Percentiles rank a stretch among this genome's conserved stretches.
Evolutionary conservation across 129 eudicot genomes (phyloP).

Genomic region (Flaveria bidentis): DNA sequence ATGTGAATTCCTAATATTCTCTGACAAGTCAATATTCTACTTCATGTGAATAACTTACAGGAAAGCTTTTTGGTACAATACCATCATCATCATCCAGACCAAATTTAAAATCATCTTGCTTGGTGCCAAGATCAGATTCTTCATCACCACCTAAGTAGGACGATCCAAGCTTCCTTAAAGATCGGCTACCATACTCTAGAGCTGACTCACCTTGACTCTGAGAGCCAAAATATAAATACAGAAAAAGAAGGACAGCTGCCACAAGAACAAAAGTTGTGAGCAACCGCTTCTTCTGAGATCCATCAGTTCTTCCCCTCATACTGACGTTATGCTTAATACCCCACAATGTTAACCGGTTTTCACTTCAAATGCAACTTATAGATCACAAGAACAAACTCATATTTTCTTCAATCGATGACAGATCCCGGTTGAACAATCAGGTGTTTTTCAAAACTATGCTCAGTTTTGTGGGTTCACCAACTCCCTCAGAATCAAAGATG

Average conservation of each 20-base stretch:
- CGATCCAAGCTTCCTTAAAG: conserved; percentile 83
- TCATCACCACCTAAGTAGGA: conserved; percentile 93
- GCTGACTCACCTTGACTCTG: conserved; percentile 83
- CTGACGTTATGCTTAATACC: conserved; percentile 20
- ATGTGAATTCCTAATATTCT: background rate
- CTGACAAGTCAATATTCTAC: background rate
- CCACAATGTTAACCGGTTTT: conserved; percentile 25
- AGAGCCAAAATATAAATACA: conserved; percentile 77
- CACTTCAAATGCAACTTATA: conserved; percentile 27
- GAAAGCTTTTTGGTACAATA: conserved; percentile 72
- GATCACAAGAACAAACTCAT: conserved; percentile 38
- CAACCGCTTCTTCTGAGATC: conserved; percentile 72
- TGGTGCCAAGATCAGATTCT: conserved; percentile 70
- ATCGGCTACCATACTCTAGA: conserved; percentile 91
- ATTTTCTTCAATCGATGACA: conserved; percentile 12
- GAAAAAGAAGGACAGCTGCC: conserved; percentile 63
- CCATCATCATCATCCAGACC: conserved; percentile 78
- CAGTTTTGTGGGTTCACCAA: conserved; percentile 19
- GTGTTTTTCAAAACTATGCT: conserved; percentile 20
- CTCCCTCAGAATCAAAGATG: conserved; percentile 23
- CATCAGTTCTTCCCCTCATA: conserved; percentile 81
- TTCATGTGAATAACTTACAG: conserved; percentile 46
- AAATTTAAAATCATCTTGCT: conserved; percentile 69
- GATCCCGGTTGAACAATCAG: conserved; percentile 21
- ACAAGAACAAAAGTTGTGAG: conserved; percentile 48